These are phyloP conservation scores for Penium margaritaceum DNA, from an alignment of 139 green algal species.

Conservation along the genomic window DNA sequence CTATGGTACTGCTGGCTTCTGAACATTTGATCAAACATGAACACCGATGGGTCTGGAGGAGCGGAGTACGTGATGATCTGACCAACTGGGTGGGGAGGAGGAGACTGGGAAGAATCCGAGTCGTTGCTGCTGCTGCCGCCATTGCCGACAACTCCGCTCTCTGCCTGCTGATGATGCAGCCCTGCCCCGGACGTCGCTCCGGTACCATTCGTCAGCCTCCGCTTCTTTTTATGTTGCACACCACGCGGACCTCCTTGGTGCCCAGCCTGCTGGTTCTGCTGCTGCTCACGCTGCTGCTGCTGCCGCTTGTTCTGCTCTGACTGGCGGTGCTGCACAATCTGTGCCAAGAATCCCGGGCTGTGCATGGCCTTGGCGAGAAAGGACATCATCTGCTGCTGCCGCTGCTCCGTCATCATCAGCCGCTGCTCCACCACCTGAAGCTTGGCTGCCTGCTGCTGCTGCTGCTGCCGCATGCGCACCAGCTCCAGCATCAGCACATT, in stretches of 20 bases:
- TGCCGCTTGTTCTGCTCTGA: neutral
- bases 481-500: constrained; percentile 45
- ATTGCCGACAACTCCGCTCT: too few species aligned
- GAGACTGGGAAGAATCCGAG: too few species aligned
- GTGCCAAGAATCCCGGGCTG: constrained; percentile 33
- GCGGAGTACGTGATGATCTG: constrained; percentile 1
- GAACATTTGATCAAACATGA: constrained; percentile 3
- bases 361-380: constrained; percentile 44
- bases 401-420: constrained; percentile 30
- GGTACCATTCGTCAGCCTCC: too few species aligned
- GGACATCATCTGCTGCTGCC: constrained; percentile 46
- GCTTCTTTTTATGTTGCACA: too few species aligned
- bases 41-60: neutral
- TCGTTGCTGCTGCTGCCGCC: too few species aligned
- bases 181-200: too few species aligned
- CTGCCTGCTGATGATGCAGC: too few species aligned
- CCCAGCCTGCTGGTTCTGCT: too few species aligned
- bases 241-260: too few species aligned
- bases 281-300: too few species aligned
- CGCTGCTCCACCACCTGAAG: constrained; percentile 18
- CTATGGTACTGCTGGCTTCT: too few species aligned
- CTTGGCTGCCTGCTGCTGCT: constrained; percentile 22
- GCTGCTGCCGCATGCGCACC: constrained; percentile 40
- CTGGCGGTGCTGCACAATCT: constrained; percentile 29
- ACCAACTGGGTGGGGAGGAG: neutral